These are phyloP conservation scores for Naganishia vaughanmartiniae DNA, from an alignment of 768 basidiomycete species.

Conservation along the genomic window DNA sequence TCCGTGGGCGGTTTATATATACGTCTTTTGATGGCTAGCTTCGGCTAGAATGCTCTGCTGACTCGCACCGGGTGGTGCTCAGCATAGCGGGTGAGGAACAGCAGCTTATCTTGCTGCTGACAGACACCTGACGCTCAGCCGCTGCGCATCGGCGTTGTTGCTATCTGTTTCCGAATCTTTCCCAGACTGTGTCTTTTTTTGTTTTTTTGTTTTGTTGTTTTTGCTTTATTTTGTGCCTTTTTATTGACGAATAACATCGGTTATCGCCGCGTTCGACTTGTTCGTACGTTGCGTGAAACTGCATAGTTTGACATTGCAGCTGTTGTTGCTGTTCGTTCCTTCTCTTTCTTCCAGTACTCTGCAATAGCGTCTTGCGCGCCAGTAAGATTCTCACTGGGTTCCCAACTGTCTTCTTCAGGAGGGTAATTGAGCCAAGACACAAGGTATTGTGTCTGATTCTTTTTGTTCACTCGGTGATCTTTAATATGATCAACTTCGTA, in stretches of 20 bases:
- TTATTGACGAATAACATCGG: too few species aligned
- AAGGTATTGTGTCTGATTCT: background rate
- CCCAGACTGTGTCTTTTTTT: background rate
- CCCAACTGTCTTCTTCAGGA: constrained; percentile 13
- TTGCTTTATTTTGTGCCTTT: background rate
- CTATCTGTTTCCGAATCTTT: background rate
- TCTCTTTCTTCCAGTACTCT: constrained; percentile 1
- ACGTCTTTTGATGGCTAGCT: too few species aligned
- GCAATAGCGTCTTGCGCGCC: background rate
- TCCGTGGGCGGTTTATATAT: too few species aligned
- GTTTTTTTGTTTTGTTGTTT: background rate
- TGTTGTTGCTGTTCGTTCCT: background rate
- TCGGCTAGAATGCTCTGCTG: too few species aligned
- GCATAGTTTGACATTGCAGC: too few species aligned
- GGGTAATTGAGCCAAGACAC: constrained; percentile 11
- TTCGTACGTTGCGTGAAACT: too few species aligned
- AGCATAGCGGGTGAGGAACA: too few species aligned
- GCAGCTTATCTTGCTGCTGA: too few species aligned
- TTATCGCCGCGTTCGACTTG: too few species aligned
- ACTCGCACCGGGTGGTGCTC: too few species aligned
- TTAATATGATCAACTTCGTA: constrained; percentile 4
- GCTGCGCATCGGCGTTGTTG: too few species aligned
- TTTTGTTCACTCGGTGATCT: background rate
- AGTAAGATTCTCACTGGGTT: background rate
- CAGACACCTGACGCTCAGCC: too few species aligned